These are phyloP conservation scores for Eutrema heterophyllum DNA, from an alignment of 345 rosid species.

Conservation along the genomic window DNA sequence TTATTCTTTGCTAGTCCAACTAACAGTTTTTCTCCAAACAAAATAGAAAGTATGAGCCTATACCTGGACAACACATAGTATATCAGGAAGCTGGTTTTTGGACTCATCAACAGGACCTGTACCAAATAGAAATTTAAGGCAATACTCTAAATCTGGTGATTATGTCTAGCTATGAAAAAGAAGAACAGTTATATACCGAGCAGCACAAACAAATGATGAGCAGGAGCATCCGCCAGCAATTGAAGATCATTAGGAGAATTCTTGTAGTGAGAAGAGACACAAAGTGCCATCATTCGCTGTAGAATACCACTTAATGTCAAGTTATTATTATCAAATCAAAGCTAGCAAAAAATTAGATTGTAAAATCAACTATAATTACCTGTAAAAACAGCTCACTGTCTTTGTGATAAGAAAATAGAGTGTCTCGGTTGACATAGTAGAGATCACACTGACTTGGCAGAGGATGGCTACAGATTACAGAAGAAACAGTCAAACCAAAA, in stretches of 20 bases:
- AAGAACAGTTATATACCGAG: conserved; percentile 50
- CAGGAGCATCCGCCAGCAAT: conserved; percentile 97
- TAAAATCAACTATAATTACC: conserved; percentile 33
- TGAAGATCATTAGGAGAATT: conserved; percentile 99
- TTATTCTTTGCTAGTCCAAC: background rate
- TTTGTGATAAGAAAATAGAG: conserved; percentile 91
- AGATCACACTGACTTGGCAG: conserved; percentile 88
- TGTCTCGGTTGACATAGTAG: conserved; percentile 86
- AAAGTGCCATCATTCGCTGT: conserved; percentile 98
- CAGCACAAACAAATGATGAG: conserved; percentile 91
- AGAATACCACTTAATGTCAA: conserved; percentile 28
- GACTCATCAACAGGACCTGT: conserved; percentile 96
- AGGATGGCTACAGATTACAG: conserved; percentile 56
- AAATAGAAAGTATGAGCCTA: background rate
- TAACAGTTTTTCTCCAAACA: background rate
- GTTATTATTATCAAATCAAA: conserved; percentile 8
- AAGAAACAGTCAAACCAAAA: background rate
- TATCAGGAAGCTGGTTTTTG: conserved; percentile 88
- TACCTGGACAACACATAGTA: conserved; percentile 95
- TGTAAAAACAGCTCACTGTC: conserved; percentile 89
- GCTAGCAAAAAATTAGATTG: background rate
- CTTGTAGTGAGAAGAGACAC: conserved; percentile 96
- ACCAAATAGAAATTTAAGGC: conserved; percentile 14
- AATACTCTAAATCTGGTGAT: background rate
- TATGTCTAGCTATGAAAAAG: conserved; percentile 5